Conservation (phyloP, 2,329 filamentous ascomycete species). For the Trichoderma atroviride region DNA sequence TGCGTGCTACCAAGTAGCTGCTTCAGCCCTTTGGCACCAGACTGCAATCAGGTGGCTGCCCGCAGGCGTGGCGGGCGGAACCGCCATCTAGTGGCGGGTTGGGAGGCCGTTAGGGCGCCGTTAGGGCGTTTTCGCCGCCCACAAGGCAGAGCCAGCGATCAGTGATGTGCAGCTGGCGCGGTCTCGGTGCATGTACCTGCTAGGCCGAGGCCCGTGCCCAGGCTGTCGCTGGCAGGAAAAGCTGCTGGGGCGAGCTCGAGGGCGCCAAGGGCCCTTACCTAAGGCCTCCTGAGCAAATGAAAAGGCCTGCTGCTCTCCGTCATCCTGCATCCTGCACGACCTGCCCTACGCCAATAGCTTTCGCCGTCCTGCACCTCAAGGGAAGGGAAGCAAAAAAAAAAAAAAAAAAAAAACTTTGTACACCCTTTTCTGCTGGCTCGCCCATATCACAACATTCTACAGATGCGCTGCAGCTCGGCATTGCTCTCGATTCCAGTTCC, state of each 20-base stretch:
- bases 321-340: slow-evolving; percentile 26
- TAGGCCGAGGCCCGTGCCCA: slow-evolving; percentile 4
- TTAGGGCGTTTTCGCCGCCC: background rate
- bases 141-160: background rate
- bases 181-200: background rate
- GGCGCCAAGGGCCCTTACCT: slow-evolving; percentile 12
- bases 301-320: slow-evolving; percentile 17
- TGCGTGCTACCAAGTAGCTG: background rate
- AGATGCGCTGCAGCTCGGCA: slow-evolving; percentile 24
- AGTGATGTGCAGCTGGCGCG: slow-evolving; percentile 14
- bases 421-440: slow-evolving; percentile 10
- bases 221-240: background rate
- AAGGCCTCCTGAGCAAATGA: slow-evolving; percentile 24
- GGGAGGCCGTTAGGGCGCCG: background rate
- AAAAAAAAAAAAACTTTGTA: background rate
- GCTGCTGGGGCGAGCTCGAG: background rate
- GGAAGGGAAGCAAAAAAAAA: background rate
- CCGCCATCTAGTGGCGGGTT: slow-evolving; percentile 7
- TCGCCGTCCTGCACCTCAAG: slow-evolving; percentile 9
- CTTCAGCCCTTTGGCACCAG: background rate
- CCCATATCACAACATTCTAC: slow-evolving; percentile 18
- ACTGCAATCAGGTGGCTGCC: slow-evolving; percentile 7
- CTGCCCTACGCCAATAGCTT: slow-evolving; percentile 23
- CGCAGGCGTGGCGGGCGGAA: background rate
- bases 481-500: slow-evolving; percentile 4